Base-by-base conservation (phyloP, 768 basidiomycete species). In the Megacollybia marginata region DNA sequence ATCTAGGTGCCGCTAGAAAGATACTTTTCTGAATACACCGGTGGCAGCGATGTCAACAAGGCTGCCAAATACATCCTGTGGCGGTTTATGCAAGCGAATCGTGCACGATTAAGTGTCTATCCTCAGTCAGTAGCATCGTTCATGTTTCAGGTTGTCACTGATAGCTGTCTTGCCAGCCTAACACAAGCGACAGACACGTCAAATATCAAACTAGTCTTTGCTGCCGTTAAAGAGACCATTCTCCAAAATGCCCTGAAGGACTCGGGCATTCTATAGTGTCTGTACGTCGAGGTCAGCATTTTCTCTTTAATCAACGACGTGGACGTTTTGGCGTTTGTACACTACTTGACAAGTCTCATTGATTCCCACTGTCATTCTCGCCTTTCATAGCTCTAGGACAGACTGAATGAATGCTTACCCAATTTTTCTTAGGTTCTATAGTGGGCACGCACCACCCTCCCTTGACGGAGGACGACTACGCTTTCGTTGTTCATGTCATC, bases 21-120 rank as follows among this genome's bases (percentile, higher is more conserved):
- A 40, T 86, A 85, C 62, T 93, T 92, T 64, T 82, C 89, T 4
- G 92, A 93, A 59, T 94, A 94, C 64, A 87, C 88, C 1, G 90
- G 90, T 32, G 91, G 91, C 4, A 65, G 83, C 4, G 89, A 94
- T 59, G 88, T 94, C 64, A 93, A 92, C 70, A 94, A 94, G 65
- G 92, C 91, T 2, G 91, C 92, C 0, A 92, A 93, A 57, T 95
- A 91, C 55, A 92, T 97, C 48, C 70, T 97, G 34, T 96, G 92
- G 93, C 72, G 88, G 59, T 97, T 95, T 58, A 93, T 92, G 76
- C 90, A 95, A 65, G 85, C 88, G 49, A 95, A 94, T 57, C 69
- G 87, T 18, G 88, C 88, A 48, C 65, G 83, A 47, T 66, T 94
- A 56, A 91, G 85, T 50, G 88, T 96, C 16, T 96, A 94, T 65